Evolutionary conservation across 192 early-diverging fungal species (phyloP).

Genomic region (Piromyces finnis): DNA sequence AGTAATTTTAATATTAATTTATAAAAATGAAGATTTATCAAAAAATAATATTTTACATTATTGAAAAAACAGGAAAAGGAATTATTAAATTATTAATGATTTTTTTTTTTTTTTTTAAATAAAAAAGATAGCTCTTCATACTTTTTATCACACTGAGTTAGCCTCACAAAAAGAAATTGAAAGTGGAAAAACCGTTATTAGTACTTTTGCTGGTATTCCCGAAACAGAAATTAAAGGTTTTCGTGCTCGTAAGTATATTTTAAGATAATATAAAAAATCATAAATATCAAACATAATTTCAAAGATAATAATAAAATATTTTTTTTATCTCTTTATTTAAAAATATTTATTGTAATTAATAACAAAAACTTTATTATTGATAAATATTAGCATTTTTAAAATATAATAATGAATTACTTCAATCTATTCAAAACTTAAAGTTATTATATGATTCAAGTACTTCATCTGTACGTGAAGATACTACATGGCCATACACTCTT

Average conservation of each 20-base stretch:
- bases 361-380: too few relatives aligned
- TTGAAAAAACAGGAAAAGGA: too few relatives aligned
- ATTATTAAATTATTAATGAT: too few relatives aligned
- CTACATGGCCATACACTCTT: slow-evolving; percentile 48
- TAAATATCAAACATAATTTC: too few relatives aligned
- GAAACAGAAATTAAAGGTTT: slow-evolving; percentile 34
- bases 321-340: not conserved
- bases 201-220: slow-evolving; percentile 37
- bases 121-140: not conserved
- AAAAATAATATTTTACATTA: too few relatives aligned
- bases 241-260: slow-evolving; percentile 18
- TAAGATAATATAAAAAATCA: too few relatives aligned
- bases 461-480: slow-evolving; percentile 14
- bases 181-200: slow-evolving; percentile 16
- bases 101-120: too few relatives aligned
- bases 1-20: too few relatives aligned
- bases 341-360: not conserved
- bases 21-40: too few relatives aligned
- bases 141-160: not conserved
- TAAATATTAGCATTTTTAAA: slow-evolving; percentile 26
- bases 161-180: slow-evolving; percentile 12
- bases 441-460: slow-evolving; percentile 36
- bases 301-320: too few relatives aligned
- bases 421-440: slow-evolving; percentile 16
- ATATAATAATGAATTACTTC: slow-evolving; percentile 23